phyloP scores from a whole-genome alignment of 192 early-diverging fungal species.

The Gaertneriomyces semiglobifer region DNA sequence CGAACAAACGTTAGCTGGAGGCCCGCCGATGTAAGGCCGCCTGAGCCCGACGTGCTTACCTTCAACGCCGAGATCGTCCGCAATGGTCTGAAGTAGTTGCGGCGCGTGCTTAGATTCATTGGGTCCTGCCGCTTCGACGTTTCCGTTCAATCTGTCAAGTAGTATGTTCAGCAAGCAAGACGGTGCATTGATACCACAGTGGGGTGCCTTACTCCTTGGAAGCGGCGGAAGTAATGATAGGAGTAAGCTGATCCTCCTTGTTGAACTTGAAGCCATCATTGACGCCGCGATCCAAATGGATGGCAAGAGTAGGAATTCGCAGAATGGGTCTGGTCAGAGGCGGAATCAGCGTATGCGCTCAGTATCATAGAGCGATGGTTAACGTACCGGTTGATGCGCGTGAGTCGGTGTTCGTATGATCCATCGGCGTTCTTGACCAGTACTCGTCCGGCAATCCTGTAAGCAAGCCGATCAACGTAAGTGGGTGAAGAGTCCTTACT shows the following conservation, averaged over 20 bases:
- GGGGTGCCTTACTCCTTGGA: conserved; percentile 27
- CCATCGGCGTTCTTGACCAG: conserved; percentile 71
- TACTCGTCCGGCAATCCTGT: conserved; percentile 85
- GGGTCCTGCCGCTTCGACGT: conserved; percentile 14
- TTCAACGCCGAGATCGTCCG: conserved; percentile 67
- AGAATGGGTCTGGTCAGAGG: conserved; percentile 64
- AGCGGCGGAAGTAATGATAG: conserved; percentile 62
- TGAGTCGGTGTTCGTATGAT: conserved; percentile 69
- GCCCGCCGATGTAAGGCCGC: not conserved
- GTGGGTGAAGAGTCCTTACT: not conserved
- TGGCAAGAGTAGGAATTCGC: conserved; percentile 93
- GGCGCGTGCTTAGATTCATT: conserved; percentile 72
- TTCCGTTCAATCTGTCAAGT: conserved; percentile 31
- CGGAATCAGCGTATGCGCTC: too few relatives aligned
- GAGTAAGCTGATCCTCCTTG: conserved; percentile 89
- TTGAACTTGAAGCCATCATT: conserved; percentile 86
- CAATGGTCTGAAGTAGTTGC: conserved; percentile 70
- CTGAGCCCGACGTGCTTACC: conserved; percentile 33
- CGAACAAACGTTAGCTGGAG: not conserved
- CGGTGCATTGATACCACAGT: conserved; percentile 3
- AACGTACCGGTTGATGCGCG: conserved; percentile 62
- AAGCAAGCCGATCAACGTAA: not conserved
- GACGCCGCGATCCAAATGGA: conserved; percentile 86
- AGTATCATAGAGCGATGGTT: too few relatives aligned
- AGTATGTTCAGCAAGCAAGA: not conserved